Evolutionary conservation across 2,329 filamentous ascomycete genomes (phyloP).

Genomic region (Cladosporium sp.): DNA sequence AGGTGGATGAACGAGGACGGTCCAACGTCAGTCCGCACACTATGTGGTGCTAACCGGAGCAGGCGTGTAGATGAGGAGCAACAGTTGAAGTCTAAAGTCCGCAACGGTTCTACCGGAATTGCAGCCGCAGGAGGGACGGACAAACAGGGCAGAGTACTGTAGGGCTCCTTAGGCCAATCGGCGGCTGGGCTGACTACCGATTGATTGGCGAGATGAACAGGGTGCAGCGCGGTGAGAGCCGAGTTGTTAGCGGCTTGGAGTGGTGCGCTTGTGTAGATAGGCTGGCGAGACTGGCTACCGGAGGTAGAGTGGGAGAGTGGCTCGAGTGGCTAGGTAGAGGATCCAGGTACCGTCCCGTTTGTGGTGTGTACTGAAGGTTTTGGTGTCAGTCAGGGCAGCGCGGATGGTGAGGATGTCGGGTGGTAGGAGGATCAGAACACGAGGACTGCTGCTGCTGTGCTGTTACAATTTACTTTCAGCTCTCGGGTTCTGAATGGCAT

Average conservation of each 20-base stretch:
- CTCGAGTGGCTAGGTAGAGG: no score
- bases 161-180: neutral
- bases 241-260: neutral
- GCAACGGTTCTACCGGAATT: conserved; percentile 9
- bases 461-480: no score
- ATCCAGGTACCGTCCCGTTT: no score
- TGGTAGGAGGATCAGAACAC: no score
- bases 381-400: no score
- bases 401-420: no score
- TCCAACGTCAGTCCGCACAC: neutral
- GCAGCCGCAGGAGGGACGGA: neutral
- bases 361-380: no score
- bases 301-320: no score
- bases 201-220: neutral
- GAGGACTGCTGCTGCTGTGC: no score
- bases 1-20: neutral
- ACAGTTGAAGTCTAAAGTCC: neutral
- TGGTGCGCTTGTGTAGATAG: no score
- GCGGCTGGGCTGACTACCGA: neutral
- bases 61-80: neutral
- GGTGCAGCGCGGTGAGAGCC: neutral
- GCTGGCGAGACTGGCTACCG: no score
- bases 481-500: no score
- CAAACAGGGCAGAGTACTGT: neutral
- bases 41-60: neutral